A percentile compares a stretch with the other conserved stretches of the same genome.
Evolutionary conservation across 2,329 filamentous ascomycete species (phyloP).

Genomic region (Penicillium sp.): DNA sequence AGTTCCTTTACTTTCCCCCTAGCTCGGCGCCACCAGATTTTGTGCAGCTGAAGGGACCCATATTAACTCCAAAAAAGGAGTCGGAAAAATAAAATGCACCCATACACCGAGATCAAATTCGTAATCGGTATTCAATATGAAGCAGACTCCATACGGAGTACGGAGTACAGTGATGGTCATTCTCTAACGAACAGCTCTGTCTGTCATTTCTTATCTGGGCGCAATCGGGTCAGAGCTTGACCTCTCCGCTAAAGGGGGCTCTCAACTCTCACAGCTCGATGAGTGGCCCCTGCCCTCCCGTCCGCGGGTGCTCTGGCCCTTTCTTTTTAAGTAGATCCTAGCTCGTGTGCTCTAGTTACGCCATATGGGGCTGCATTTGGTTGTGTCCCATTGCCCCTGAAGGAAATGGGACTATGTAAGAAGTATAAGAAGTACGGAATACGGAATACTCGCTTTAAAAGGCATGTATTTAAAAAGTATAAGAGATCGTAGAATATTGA

Average conservation of each 20-base stretch:
- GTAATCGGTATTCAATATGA: neutral
- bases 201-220: slow-evolving; percentile 15
- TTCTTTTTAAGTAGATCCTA: slow-evolving; percentile 12
- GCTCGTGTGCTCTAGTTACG: slow-evolving; percentile 5
- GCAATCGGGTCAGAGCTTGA: slow-evolving; percentile 12
- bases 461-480: neutral
- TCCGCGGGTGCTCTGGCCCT: neutral
- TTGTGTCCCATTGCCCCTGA: neutral
- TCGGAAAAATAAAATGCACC: neutral
- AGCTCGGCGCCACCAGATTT: slow-evolving; percentile 11
- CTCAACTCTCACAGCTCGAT: slow-evolving; percentile 12
- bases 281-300: slow-evolving; percentile 15
- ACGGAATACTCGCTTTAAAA: too few species aligned
- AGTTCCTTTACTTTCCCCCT: slow-evolving; percentile 1
- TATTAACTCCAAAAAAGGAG: slow-evolving; percentile 18
- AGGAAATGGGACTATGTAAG: neutral
- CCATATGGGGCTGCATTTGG: neutral
- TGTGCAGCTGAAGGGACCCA: slow-evolving; percentile 18
- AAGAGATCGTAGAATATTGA: neutral
- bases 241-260: slow-evolving; percentile 11
- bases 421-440: neutral
- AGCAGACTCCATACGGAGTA: neutral
- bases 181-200: slow-evolving; percentile 11
- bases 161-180: neutral
- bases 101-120: neutral